Evolutionary conservation across 805 yeast genomes (phyloP).

Genomic region (Komagataella phaffii): DNA sequence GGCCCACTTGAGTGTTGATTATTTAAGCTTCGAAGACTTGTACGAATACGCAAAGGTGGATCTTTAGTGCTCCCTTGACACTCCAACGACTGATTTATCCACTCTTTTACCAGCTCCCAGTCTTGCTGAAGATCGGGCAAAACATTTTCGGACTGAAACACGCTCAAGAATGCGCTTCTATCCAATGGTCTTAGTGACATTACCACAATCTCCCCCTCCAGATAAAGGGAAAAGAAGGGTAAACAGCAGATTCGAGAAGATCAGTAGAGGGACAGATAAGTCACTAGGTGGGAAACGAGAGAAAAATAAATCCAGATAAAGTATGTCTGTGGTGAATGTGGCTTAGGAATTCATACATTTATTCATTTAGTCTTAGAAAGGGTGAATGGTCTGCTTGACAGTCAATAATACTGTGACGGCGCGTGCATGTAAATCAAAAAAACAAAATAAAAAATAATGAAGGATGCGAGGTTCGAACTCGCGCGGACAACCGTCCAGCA

Average conservation of each 20-base stretch:
- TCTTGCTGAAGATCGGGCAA: conserved; percentile 10
- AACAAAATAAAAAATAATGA: not conserved
- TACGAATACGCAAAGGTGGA: not conserved
- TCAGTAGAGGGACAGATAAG: not conserved
- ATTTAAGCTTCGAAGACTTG: not conserved
- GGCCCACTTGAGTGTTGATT: not conserved
- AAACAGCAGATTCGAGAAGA: not conserved
- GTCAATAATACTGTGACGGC: not conserved
- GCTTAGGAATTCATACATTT: too few relatives aligned
- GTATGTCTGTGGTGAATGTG: not conserved
- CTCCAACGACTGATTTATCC: conserved; percentile 9
- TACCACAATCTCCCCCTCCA: not conserved
- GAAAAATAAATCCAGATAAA: not conserved
- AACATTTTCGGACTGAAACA: not conserved
- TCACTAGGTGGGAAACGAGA: not conserved
- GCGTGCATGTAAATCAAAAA: not conserved
- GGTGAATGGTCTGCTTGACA: not conserved
- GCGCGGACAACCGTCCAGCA: conserved; percentile 4
- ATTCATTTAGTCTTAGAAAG: not conserved
- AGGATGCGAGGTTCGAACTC: conserved; percentile 4
- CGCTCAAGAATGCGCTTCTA: not conserved
- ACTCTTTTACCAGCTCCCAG: conserved; percentile 10
- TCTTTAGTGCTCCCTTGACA: not conserved
- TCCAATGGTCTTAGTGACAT: not conserved
- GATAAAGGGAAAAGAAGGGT: not conserved